Evolutionary conservation across 2,329 filamentous ascomycete species (phyloP).

Genomic region (Sarocladium strictum): DNA sequence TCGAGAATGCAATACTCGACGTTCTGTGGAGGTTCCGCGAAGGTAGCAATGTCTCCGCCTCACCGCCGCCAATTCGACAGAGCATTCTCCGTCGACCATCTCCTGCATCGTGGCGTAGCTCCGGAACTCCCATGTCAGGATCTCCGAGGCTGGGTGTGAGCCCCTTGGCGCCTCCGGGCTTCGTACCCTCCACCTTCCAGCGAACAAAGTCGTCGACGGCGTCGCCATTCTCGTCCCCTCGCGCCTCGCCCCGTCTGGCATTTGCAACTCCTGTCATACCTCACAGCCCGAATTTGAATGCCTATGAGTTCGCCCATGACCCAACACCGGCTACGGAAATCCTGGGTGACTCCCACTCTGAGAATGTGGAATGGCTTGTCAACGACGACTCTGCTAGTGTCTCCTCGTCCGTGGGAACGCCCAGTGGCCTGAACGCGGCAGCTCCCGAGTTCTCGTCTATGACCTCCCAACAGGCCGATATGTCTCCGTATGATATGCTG

Average conservation of each 20-base stretch:
- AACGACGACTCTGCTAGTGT: slow-evolving; percentile 80
- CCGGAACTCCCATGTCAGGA: slow-evolving; percentile 72
- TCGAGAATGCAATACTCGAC: slow-evolving; percentile 88
- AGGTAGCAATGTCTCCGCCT: slow-evolving; percentile 57
- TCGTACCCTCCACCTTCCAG: slow-evolving; percentile 67
- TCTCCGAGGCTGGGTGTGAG: slow-evolving; percentile 78
- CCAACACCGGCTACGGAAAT: slow-evolving; percentile 74
- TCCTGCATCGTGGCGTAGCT: slow-evolving; percentile 86
- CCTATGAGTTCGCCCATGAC: slow-evolving; percentile 88
- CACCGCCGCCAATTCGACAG: slow-evolving; percentile 80
- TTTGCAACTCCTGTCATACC: slow-evolving; percentile 87
- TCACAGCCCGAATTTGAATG: slow-evolving; percentile 88
- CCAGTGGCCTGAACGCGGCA: slow-evolving; percentile 69
- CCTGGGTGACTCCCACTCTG: slow-evolving; percentile 84
- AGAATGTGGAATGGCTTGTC: slow-evolving; percentile 96
- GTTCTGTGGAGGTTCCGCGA: slow-evolving; percentile 82
- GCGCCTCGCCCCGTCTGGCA: slow-evolving; percentile 84
- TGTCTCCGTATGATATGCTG: slow-evolving; percentile 97
- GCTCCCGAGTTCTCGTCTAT: slow-evolving; percentile 68
- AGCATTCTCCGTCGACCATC: slow-evolving; percentile 86
- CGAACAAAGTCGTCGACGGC: slow-evolving; percentile 72
- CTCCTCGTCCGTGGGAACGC: slow-evolving; percentile 64
- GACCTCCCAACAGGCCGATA: slow-evolving; percentile 67
- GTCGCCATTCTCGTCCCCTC: slow-evolving; percentile 90
- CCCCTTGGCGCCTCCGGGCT: slow-evolving; percentile 78